Evolutionary conservation across 1,284 basidiomycete genomes (phyloP).

Genomic region (Ganoderma resinaceum): DNA sequence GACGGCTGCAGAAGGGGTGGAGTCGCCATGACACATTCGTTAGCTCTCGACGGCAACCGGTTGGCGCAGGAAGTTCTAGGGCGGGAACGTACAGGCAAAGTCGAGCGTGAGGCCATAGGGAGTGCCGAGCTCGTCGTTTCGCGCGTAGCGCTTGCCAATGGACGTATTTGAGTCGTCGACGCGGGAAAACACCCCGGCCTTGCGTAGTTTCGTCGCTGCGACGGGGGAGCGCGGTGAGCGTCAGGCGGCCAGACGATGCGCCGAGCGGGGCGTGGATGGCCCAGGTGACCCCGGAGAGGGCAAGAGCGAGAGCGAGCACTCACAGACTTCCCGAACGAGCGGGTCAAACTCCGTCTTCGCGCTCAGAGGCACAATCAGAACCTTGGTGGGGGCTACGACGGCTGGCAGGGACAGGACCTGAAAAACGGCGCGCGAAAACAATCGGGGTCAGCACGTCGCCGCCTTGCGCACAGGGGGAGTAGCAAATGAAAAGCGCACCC

Average conservation of each 20-base stretch:
- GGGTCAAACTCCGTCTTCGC: slow-evolving; percentile 87
- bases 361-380: slow-evolving; percentile 95
- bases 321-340: slow-evolving; percentile 90
- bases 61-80: slow-evolving; percentile 19
- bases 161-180: slow-evolving; percentile 96
- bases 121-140: slow-evolving; percentile 98
- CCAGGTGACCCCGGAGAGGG: slow-evolving; percentile 25
- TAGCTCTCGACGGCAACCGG: slow-evolving; percentile 22
- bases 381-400: slow-evolving; percentile 95
- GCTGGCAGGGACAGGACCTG: slow-evolving; percentile 92
- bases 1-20: slow-evolving; percentile 58
- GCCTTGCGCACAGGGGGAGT: slow-evolving; percentile 32
- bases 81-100: slow-evolving; percentile 85
- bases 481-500: slow-evolving; percentile 60
- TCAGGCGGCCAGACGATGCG: slow-evolving; percentile 15
- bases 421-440: slow-evolving; percentile 22
- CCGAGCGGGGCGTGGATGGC: slow-evolving; percentile 8
- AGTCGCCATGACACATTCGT: slow-evolving; percentile 25
- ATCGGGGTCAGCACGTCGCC: slow-evolving; percentile 27
- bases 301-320: slow-evolving; percentile 46
- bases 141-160: slow-evolving; percentile 96
- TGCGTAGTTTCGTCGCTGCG: slow-evolving; percentile 85
- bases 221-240: slow-evolving; percentile 19
- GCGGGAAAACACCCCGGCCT: slow-evolving; percentile 88
- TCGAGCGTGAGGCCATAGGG: slow-evolving; percentile 97